Percentiles rank a stretch among this genome's conserved stretches.
Conservation (phyloP, 2,329 filamentous ascomycete genomes). For the Penicillium rolfsii region DNA sequence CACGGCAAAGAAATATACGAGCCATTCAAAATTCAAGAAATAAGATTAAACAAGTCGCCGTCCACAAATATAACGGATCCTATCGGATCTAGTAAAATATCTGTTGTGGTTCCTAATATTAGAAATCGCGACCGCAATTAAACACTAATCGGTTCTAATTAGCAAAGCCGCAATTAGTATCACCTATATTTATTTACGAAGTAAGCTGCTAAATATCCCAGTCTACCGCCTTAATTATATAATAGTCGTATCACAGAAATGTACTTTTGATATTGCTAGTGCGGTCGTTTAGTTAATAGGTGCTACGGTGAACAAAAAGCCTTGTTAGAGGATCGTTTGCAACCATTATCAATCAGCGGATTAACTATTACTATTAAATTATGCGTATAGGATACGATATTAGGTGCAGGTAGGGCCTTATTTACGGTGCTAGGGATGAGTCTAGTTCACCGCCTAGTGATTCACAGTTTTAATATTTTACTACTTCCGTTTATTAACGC, state of each 20-base stretch:
- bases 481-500: slow-evolving; percentile 2
- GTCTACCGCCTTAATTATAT: too few species aligned
- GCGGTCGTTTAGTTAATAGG: neutral
- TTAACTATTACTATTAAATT: too few species aligned
- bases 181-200: neutral
- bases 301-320: neutral
- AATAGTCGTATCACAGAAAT: too few species aligned
- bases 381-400: too few species aligned
- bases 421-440: neutral
- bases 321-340: neutral
- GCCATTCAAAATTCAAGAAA: too few species aligned
- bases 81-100: too few species aligned
- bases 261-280: neutral
- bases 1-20: too few species aligned
- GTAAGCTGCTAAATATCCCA: neutral
- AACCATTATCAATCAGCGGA: neutral
- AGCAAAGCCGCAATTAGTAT: neutral
- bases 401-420: too few species aligned
- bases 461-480: neutral
- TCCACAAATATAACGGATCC: too few species aligned
- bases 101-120: too few species aligned
- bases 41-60: too few species aligned
- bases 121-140: neutral
- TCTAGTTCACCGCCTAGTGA: neutral
- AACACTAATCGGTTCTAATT: neutral